phyloP scores from a whole-genome alignment of 176 grass and related monocot genomes.

The Bothriochloa decipiens region DNA sequence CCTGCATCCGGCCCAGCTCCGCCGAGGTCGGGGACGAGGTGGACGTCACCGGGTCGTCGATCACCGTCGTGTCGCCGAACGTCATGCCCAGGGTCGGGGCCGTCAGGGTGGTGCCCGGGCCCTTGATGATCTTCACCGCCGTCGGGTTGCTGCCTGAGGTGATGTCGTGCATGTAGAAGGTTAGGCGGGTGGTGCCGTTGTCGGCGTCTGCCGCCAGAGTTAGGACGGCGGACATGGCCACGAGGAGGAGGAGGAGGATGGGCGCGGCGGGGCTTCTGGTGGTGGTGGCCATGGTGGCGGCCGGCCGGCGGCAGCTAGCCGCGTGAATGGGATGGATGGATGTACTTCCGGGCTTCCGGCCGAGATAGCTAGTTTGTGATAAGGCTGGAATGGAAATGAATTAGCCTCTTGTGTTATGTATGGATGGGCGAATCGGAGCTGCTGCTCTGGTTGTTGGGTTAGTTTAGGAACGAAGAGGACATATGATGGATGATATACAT shows the following conservation, averaged over 20 bases:
- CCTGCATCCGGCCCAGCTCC: not conserved
- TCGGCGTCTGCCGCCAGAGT: not conserved
- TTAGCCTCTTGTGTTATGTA: no score
- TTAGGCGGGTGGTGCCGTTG: not conserved
- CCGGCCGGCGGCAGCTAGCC: no score
- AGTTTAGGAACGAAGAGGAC: no score
- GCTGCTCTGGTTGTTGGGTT: no score
- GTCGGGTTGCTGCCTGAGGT: not conserved
- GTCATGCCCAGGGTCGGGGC: not conserved
- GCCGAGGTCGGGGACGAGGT: not conserved
- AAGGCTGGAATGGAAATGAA: no score
- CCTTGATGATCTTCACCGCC: constrained; percentile 15
- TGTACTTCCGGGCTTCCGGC: no score
- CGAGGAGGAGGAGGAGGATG: not conserved
- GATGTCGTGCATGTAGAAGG: constrained; percentile 29
- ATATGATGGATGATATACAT: no score
- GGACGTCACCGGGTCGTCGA: not conserved
- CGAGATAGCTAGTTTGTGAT: not conserved
- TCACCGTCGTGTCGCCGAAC: not conserved
- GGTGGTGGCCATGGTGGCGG: not conserved
- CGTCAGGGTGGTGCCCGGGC: not conserved
- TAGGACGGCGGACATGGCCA: not conserved
- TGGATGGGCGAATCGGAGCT: no score
- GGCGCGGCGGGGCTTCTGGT: not conserved
- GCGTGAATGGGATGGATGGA: no score